Conservation (phyloP, 78 protist genomes). For the Guillardia theta region DNA sequence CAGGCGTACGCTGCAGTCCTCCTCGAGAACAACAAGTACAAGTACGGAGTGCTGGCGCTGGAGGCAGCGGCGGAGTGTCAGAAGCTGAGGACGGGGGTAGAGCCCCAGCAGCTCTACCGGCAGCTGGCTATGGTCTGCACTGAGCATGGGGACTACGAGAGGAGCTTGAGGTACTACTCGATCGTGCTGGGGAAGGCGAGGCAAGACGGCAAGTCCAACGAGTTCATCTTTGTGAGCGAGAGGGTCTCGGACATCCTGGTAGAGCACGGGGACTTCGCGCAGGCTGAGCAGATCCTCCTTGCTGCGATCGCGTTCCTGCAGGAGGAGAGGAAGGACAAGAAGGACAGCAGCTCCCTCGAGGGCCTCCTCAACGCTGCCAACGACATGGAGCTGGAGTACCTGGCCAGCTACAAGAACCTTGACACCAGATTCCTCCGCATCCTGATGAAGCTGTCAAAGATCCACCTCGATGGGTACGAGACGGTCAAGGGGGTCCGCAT, state of each 20-base stretch:
- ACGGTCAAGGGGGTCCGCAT: neutral
- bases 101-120: neutral
- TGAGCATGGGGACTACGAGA: neutral
- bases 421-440: neutral
- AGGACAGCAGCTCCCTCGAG: too few relatives aligned
- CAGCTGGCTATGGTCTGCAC: neutral
- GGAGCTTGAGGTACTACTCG: constrained; percentile 26
- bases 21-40: neutral
- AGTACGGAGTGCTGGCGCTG: constrained; percentile 10
- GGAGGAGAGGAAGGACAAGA: neutral
- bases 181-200: neutral
- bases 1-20: neutral
- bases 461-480: neutral
- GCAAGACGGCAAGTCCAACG: neutral
- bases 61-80: constrained; percentile 38
- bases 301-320: neutral
- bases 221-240: neutral
- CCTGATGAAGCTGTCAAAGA: neutral
- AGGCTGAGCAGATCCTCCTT: neutral
- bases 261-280: neutral
- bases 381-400: too few relatives aligned
- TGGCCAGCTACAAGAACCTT: too few relatives aligned
- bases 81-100: neutral
- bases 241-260: neutral
- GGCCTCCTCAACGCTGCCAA: too few relatives aligned